Percentiles rank a stretch among this genome's conserved stretches.
phyloP scores from a whole-genome alignment of 495 filamentous ascomycete genomes.

The Aspergillus nanangensis region DNA sequence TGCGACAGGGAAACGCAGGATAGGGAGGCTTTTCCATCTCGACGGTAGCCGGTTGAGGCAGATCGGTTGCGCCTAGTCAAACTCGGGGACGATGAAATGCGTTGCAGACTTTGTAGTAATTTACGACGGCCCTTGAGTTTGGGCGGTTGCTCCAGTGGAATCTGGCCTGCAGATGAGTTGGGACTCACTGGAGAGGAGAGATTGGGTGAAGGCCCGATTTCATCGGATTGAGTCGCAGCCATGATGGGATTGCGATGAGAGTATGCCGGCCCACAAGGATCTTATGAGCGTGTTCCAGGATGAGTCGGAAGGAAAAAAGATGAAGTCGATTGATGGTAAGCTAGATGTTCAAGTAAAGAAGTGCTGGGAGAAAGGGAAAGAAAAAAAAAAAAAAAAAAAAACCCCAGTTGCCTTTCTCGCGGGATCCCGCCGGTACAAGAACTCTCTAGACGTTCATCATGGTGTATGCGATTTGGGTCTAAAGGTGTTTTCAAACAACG shows the following conservation, averaged over 20 bases:
- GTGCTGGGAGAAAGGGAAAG: too few relatives aligned
- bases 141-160: slow-evolving; percentile 45
- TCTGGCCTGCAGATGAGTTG: slow-evolving; percentile 28
- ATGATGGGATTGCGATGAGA: slow-evolving; percentile 14
- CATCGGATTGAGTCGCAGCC: slow-evolving; percentile 25
- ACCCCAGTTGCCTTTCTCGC: too few relatives aligned
- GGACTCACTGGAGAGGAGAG: slow-evolving; percentile 24
- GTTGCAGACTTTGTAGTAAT: slow-evolving; percentile 74
- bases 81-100: slow-evolving; percentile 83
- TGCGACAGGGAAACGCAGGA: slow-evolving; percentile 83
- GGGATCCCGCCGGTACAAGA: neutral
- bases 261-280: too few relatives aligned
- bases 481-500: too few relatives aligned
- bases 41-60: slow-evolving; percentile 53
- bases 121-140: slow-evolving; percentile 73
- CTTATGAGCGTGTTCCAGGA: too few relatives aligned
- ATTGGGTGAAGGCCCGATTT: slow-evolving; percentile 22
- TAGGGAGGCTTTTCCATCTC: slow-evolving; percentile 67
- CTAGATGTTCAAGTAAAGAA: too few relatives aligned
- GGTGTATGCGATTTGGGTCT: too few relatives aligned
- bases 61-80: slow-evolving; percentile 59
- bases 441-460: neutral
- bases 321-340: too few relatives aligned
- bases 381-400: too few relatives aligned
- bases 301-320: neutral